Percentiles rank a stretch among this genome's conserved stretches.
phyloP scores from a whole-genome alignment of 2,329 filamentous ascomycete species.

The Alternaria sp. region DNA sequence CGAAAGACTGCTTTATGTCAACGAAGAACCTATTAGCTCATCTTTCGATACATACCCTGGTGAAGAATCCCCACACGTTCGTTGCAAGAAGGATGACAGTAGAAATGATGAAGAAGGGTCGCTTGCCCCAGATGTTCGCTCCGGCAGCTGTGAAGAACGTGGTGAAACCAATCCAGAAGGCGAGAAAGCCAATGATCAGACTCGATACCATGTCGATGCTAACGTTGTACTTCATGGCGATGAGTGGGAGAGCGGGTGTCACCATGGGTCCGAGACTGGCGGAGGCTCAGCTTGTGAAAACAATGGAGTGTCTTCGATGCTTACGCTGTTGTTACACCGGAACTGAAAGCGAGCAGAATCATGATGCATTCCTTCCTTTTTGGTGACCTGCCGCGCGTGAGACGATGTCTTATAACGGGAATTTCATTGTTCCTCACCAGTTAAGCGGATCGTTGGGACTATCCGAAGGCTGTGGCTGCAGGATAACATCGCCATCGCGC shows the following conservation, averaged over 20 bases:
- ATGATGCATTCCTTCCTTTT: conserved; percentile 43
- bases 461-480: conserved; percentile 89
- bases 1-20: conserved; percentile 37
- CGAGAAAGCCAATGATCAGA: conserved; percentile 47
- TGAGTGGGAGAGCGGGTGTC: conserved; percentile 46
- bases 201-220: conserved; percentile 49
- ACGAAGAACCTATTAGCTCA: not conserved
- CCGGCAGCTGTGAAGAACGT: conserved; percentile 53
- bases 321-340: conserved; percentile 42
- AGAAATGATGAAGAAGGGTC: conserved; percentile 49
- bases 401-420: not conserved
- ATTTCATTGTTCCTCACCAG: conserved; percentile 32
- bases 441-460: conserved; percentile 85
- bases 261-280: conserved; percentile 51
- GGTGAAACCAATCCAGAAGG: conserved; percentile 49
- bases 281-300: not conserved
- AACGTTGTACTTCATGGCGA: conserved; percentile 47
- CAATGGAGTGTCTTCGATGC: not conserved
- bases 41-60: conserved; percentile 23
- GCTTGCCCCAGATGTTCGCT: conserved; percentile 49
- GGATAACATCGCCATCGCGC: conserved; percentile 70
- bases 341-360: conserved; percentile 43
- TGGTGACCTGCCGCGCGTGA: conserved; percentile 11
- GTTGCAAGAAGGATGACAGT: conserved; percentile 45
- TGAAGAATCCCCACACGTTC: conserved; percentile 51